A percentile compares a stretch with the other conserved stretches of the same genome.
These are phyloP conservation scores for Zasmidium angulare DNA, from an alignment of 2,329 filamentous ascomycete genomes.

Conservation along the genomic window DNA sequence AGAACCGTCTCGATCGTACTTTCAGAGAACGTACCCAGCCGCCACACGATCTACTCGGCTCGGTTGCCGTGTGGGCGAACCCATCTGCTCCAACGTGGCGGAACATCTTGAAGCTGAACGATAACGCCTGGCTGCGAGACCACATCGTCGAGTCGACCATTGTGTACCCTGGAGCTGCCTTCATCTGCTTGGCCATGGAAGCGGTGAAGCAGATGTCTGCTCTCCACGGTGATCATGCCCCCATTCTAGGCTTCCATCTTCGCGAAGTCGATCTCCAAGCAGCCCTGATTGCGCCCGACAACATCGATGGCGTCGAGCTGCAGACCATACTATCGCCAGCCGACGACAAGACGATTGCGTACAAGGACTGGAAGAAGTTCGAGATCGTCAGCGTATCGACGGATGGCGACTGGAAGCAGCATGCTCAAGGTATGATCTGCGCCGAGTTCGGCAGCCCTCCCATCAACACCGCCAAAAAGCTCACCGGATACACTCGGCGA, in stretches of 20 bases:
- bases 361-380: too few species aligned
- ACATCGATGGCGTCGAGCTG: conserved; percentile 8
- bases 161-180: conserved; percentile 14
- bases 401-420: too few species aligned
- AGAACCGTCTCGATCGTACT: conserved; percentile 6
- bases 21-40: conserved; percentile 7
- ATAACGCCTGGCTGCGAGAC: conserved; percentile 17
- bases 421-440: too few species aligned
- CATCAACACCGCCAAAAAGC: too few species aligned
- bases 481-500: too few species aligned
- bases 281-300: conserved; percentile 8
- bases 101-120: conserved; percentile 9
- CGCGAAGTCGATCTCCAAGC: conserved; percentile 11
- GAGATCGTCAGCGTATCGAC: too few species aligned
- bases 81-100: conserved; percentile 8
- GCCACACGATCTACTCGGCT: conserved; percentile 15
- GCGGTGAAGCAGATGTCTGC: conserved; percentile 9
- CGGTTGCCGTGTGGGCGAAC: neutral
- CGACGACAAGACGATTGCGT: too few species aligned
- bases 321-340: too few species aligned
- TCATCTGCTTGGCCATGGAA: conserved; percentile 15
- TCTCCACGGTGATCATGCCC: conserved; percentile 17
- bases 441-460: too few species aligned
- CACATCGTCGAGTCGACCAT: conserved; percentile 11
- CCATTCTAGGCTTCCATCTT: conserved; percentile 11